A percentile compares a stretch with the other conserved stretches of the same genome.
Conservation (phyloP, 2,329 filamentous ascomycete genomes). For the Pseudocercospora macadamiae region DNA sequence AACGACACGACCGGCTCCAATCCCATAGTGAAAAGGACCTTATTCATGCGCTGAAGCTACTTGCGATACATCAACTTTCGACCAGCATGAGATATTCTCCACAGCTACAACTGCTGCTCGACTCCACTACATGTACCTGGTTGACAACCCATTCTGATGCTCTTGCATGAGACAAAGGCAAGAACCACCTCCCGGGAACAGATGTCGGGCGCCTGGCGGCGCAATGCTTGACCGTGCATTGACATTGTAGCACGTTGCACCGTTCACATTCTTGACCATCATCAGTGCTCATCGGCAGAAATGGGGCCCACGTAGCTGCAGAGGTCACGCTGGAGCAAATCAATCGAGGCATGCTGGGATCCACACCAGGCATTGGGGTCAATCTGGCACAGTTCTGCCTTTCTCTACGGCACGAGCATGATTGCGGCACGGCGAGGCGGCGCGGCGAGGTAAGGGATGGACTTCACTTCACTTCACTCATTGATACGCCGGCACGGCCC, state of each 20-base stretch:
- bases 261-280: not conserved
- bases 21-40: not conserved
- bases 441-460: not conserved
- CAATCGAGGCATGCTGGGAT: not conserved
- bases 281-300: too few species aligned
- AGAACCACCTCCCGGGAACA: too few species aligned
- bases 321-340: too few species aligned
- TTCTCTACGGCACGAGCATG: not conserved
- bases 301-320: too few species aligned
- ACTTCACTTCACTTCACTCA: not conserved
- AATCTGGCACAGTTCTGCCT: not conserved
- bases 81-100: conserved; percentile 1
- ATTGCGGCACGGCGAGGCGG: not conserved
- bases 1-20: conserved; percentile 5
- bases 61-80: conserved; percentile 2
- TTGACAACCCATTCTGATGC: conserved; percentile 4
- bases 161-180: not conserved
- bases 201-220: too few species aligned
- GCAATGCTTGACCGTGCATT: conserved; percentile 2
- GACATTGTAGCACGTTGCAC: not conserved
- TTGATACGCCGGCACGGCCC: not conserved
- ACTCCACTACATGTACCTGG: conserved; percentile 9
- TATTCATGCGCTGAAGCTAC: not conserved
- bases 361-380: not conserved
- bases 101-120: not conserved